A percentile compares a stretch with the other conserved stretches of the same genome.
phyloP scores from a whole-genome alignment of 2,329 filamentous ascomycete species.

The Pezicula carpinea region DNA sequence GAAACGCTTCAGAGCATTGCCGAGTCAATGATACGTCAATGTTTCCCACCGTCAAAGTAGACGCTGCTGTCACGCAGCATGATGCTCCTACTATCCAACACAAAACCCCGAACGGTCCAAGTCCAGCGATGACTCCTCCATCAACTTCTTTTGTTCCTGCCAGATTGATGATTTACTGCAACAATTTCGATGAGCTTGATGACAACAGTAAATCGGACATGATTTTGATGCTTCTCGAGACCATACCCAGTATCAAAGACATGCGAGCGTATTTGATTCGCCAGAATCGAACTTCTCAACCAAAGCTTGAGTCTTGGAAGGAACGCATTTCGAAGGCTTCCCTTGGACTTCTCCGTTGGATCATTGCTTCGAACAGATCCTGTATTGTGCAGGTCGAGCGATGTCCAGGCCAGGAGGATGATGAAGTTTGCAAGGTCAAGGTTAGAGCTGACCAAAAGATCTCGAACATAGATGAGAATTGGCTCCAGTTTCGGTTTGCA shows the following conservation, averaged over 20 bases:
- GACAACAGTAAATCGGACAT: conserved; percentile 40
- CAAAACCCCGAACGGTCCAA: conserved; percentile 7
- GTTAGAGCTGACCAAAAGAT: conserved; percentile 37
- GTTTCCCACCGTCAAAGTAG: conserved; percentile 21
- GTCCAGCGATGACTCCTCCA: conserved; percentile 20
- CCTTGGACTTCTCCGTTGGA: conserved; percentile 72
- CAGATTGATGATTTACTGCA: conserved; percentile 38
- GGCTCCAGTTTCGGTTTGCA: conserved; percentile 80
- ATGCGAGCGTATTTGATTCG: conserved; percentile 48
- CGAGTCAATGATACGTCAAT: conserved; percentile 22
- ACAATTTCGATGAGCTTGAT: conserved; percentile 52
- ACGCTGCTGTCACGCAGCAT: conserved; percentile 7
- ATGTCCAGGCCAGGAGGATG: conserved; percentile 21
- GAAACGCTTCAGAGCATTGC: conserved; percentile 14
- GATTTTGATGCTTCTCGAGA: conserved; percentile 49
- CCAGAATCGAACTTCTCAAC: conserved; percentile 20
- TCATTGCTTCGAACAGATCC: conserved; percentile 83
- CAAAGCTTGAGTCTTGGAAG: conserved; percentile 44
- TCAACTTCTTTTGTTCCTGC: conserved; percentile 20
- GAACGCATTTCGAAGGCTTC: conserved; percentile 60
- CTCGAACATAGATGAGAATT: conserved; percentile 53
- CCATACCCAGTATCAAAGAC: conserved; percentile 55
- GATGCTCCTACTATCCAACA: neutral
- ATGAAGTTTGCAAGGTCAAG: conserved; percentile 14
- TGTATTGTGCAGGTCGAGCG: conserved; percentile 74